Conservation (phyloP, 2,329 filamentous ascomycete species). For the Tolypocladium cylindrosporum region DNA sequence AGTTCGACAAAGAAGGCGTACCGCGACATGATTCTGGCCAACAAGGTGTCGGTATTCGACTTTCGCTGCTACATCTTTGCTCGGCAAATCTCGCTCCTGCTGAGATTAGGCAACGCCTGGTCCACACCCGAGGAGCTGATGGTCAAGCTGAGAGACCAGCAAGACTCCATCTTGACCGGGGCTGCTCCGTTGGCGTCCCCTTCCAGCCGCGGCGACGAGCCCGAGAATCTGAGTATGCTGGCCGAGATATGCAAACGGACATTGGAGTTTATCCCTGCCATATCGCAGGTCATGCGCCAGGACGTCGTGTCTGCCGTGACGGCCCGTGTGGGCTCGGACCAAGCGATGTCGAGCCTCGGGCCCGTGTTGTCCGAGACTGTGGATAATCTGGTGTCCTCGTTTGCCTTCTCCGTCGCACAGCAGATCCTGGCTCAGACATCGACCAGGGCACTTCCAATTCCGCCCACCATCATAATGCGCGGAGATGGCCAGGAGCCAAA, state of each 20-base stretch:
- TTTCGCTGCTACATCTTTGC: slow-evolving; percentile 92
- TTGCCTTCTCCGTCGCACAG: slow-evolving; percentile 66
- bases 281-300: slow-evolving; percentile 67
- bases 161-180: slow-evolving; percentile 46
- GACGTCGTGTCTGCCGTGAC: slow-evolving; percentile 61
- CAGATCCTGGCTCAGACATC: slow-evolving; percentile 69
- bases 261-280: slow-evolving; percentile 72
- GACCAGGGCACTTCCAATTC: slow-evolving; percentile 57
- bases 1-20: slow-evolving; percentile 67
- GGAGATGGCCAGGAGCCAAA: slow-evolving; percentile 47
- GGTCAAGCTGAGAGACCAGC: slow-evolving; percentile 51
- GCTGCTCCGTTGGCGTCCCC: slow-evolving; percentile 42
- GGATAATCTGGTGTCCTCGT: slow-evolving; percentile 68
- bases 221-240: slow-evolving; percentile 69
- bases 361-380: slow-evolving; percentile 41
- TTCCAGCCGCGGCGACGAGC: slow-evolving; percentile 44
- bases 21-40: slow-evolving; percentile 82
- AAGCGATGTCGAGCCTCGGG: slow-evolving; percentile 20
- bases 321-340: slow-evolving; percentile 24
- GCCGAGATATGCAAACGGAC: slow-evolving; percentile 78
- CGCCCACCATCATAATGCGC: slow-evolving; percentile 42
- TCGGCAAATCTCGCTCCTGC: slow-evolving; percentile 71
- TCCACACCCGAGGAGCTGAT: slow-evolving; percentile 53
- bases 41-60: slow-evolving; percentile 92
- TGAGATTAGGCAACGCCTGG: slow-evolving; percentile 70